Evolutionary conservation across 148 eudicot genomes (phyloP).

Genomic region (Heliamphora exappendiculata): DNA sequence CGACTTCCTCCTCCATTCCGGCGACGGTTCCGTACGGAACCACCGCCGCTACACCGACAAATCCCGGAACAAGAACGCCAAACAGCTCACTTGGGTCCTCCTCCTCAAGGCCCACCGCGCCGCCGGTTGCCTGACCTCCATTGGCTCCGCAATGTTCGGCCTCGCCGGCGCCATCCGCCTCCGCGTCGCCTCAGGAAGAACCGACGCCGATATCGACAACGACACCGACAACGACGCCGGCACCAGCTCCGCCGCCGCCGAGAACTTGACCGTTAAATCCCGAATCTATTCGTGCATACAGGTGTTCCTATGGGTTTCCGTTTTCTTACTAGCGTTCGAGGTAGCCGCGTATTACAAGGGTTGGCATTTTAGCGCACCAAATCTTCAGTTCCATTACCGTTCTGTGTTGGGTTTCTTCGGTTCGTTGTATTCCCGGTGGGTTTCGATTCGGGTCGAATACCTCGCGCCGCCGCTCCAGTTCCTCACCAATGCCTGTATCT

Average conservation of each 20-base stretch:
- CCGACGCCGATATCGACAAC: slow-evolving; percentile 36
- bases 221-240: slow-evolving; percentile 3
- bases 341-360: slow-evolving; percentile 56
- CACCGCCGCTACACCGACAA: slow-evolving; percentile 19
- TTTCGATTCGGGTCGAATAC: slow-evolving; percentile 56
- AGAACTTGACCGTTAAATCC: slow-evolving; percentile 17
- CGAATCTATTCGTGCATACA: slow-evolving; percentile 47
- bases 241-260: neutral
- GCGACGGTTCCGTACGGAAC: slow-evolving; percentile 5
- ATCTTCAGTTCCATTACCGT: slow-evolving; percentile 33
- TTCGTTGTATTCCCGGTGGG: slow-evolving; percentile 56
- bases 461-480: slow-evolving; percentile 79
- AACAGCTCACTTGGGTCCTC: slow-evolving; percentile 85
- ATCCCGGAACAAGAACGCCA: slow-evolving; percentile 50
- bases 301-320: slow-evolving; percentile 33
- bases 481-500: slow-evolving; percentile 57
- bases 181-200: slow-evolving; percentile 55
- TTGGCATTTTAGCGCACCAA: slow-evolving; percentile 45
- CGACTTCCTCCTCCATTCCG: slow-evolving; percentile 30
- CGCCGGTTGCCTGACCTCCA: slow-evolving; percentile 68
- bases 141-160: slow-evolving; percentile 36
- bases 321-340: slow-evolving; percentile 48
- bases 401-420: slow-evolving; percentile 40
- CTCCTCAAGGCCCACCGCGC: slow-evolving; percentile 72
- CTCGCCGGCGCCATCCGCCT: slow-evolving; percentile 55